phyloP scores from a whole-genome alignment of 441 rosid genomes.

The Biscutella auriculata region DNA sequence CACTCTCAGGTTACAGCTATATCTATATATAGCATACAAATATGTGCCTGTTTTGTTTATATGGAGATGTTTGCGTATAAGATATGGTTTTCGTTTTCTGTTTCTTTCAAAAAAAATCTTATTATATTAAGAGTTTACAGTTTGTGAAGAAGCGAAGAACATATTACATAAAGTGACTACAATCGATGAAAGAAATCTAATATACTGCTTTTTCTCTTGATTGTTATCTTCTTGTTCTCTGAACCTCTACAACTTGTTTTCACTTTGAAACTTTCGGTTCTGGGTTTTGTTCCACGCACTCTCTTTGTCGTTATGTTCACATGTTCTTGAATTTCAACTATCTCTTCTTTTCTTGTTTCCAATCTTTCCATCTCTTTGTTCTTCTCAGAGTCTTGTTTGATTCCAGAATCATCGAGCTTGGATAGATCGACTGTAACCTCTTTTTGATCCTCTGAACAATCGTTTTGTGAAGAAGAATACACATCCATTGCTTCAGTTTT shows the following conservation, averaged over 20 bases:
- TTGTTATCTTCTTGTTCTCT: slow-evolving; percentile 20
- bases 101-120: neutral
- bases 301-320: slow-evolving; percentile 19
- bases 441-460: slow-evolving; percentile 4
- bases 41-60: neutral
- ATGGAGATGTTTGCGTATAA: neutral
- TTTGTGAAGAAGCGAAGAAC: neutral
- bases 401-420: slow-evolving; percentile 27
- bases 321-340: slow-evolving; percentile 24
- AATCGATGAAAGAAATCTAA: slow-evolving; percentile 50
- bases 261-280: slow-evolving; percentile 20
- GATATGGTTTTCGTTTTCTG: neutral
- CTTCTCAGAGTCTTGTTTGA: slow-evolving; percentile 1
- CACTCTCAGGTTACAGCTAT: slow-evolving; percentile 3
- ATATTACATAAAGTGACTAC: slow-evolving; percentile 8
- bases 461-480: slow-evolving; percentile 8
- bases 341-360: neutral
- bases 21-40: neutral
- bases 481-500: slow-evolving; percentile 18
- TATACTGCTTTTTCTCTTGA: slow-evolving; percentile 27
- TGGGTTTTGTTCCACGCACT: slow-evolving; percentile 17
- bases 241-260: slow-evolving; percentile 23
- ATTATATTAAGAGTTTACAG: neutral
- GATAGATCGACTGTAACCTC: slow-evolving; percentile 20
- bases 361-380: slow-evolving; percentile 35